Base-by-base conservation (phyloP, 2,329 filamentous ascomycete species). In the Nemania diffusa region DNA sequence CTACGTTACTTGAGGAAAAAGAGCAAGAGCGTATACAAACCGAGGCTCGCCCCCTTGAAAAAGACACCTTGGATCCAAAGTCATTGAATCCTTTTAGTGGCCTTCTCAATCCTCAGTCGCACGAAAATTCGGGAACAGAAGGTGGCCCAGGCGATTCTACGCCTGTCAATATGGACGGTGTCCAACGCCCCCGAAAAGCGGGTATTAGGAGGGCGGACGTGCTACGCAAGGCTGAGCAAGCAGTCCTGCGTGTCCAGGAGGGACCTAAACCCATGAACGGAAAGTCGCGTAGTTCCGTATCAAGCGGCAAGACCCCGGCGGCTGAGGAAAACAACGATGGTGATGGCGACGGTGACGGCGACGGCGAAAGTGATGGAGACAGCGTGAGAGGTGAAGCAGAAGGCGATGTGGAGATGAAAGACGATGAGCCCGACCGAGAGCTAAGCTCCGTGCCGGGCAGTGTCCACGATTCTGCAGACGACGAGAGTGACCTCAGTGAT, bases 401-500 rank as follows among this genome's bases (percentile, higher is more conserved):
- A 5, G 69, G 69, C n/a, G 69, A 85, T 51, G 78, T 80, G 8
- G 81, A 83, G 65, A 84, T 83, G 83, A 81, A 81, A 50, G 74
- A 74, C 58, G 83, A 85, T 26, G 79, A 77, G 9, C 80, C 71
- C 0, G 78, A 76, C 17, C 77, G 67, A 17, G 73, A 74, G 24
- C 56, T 72, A 59, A 87, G 82, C 57, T 89, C 88, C 64, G 84
- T 85, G 5, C 83, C 84, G 0, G 86, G 85, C 5, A 92, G 87
- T 66, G 79, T 89, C 7, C 87, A 90, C 67, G 88, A 91, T 67
- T 90, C 86, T 46, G 89, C 87, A 0, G 89, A 91, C 69, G 88
- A 91, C 62, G 90, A 92, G 76, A 91, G 89, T 73, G 90, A 91
- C 69, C 81, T 92, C 0, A 91, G 88, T 59, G 90, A 92, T 68